Conservation (phyloP, 306 rosid genomes). For the Glycyrrhiza uralensis region DNA sequence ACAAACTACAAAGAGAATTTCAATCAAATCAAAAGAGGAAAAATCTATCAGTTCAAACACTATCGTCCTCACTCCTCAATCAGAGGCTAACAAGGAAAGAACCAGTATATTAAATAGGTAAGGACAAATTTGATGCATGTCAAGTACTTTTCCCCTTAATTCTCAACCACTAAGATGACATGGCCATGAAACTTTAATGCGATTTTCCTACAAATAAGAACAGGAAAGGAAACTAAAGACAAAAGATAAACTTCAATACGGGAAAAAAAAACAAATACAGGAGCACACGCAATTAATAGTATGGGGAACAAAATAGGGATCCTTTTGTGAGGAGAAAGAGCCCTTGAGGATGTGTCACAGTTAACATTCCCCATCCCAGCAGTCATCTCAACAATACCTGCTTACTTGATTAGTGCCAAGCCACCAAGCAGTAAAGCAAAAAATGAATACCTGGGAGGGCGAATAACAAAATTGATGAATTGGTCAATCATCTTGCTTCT, state of each 20-base stretch:
- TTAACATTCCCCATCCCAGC: not conserved
- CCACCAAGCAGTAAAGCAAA: slow-evolving; percentile 19
- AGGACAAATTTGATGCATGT: slow-evolving; percentile 12
- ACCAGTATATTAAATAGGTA: not conserved
- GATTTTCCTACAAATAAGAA: not conserved
- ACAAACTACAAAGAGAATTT: not conserved
- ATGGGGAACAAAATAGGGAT: slow-evolving; percentile 6
- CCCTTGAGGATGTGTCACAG: slow-evolving; percentile 7
- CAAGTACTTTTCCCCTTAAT: slow-evolving; percentile 23
- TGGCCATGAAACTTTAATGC: slow-evolving; percentile 3
- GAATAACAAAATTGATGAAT: slow-evolving; percentile 92
- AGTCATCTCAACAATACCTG: not conserved
- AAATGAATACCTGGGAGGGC: slow-evolving; percentile 89
- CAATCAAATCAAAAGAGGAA: not conserved
- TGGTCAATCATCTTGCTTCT: slow-evolving; percentile 84
- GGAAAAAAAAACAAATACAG: not conserved
- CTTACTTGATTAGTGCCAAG: slow-evolving; percentile 21
- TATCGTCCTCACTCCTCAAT: not conserved
- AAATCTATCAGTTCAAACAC: not conserved
- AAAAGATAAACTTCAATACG: not conserved
- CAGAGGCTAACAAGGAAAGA: slow-evolving; percentile 18
- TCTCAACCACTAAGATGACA: slow-evolving; percentile 21
- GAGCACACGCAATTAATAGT: not conserved
- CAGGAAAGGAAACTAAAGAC: not conserved
- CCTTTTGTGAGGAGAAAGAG: slow-evolving; percentile 18